Conservation (phyloP, 2,329 filamentous ascomycete genomes). For the Ascochyta fabae region DNA sequence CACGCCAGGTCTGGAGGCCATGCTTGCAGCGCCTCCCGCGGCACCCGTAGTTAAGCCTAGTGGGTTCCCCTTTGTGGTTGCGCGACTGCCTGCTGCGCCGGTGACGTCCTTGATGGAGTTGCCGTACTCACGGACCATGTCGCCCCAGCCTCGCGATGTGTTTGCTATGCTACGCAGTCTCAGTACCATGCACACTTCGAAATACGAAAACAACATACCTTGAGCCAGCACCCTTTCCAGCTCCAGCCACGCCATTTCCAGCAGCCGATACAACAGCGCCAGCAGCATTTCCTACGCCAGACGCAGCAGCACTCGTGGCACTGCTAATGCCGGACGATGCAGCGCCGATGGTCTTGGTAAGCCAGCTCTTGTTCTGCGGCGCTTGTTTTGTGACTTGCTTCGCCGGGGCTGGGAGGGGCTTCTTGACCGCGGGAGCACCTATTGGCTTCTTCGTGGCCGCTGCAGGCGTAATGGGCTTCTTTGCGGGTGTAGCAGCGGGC, state of each 20-base stretch:
- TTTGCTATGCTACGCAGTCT: conserved; percentile 49
- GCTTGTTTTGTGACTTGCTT: conserved; percentile 18
- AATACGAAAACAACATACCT: conserved; percentile 11
- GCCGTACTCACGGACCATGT: conserved; percentile 57
- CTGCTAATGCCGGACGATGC: conserved; percentile 53
- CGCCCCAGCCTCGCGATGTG: conserved; percentile 55
- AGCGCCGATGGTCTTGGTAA: conserved; percentile 52
- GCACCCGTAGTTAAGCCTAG: conserved; percentile 50
- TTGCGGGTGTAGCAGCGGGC: conserved; percentile 13
- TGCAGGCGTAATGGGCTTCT: conserved; percentile 17
- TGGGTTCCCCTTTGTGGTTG: conserved; percentile 55
- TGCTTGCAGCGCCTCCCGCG: conserved; percentile 38
- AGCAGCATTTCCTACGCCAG: conserved; percentile 53
- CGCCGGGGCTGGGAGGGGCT: conserved; percentile 15
- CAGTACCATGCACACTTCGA: not conserved
- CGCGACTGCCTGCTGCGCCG: conserved; percentile 52
- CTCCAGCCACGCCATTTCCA: conserved; percentile 56
- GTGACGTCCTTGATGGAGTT: conserved; percentile 58
- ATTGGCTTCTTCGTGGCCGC: conserved; percentile 6
- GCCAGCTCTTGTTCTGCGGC: conserved; percentile 52
- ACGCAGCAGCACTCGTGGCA: conserved; percentile 52
- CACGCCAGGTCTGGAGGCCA: conserved; percentile 30
- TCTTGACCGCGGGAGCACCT: conserved; percentile 17
- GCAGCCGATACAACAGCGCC: conserved; percentile 53
- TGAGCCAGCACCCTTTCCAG: conserved; percentile 52